These are phyloP conservation scores for Lactarius sp. DNA, from an alignment of 768 basidiomycete genomes.

Conservation along the genomic window DNA sequence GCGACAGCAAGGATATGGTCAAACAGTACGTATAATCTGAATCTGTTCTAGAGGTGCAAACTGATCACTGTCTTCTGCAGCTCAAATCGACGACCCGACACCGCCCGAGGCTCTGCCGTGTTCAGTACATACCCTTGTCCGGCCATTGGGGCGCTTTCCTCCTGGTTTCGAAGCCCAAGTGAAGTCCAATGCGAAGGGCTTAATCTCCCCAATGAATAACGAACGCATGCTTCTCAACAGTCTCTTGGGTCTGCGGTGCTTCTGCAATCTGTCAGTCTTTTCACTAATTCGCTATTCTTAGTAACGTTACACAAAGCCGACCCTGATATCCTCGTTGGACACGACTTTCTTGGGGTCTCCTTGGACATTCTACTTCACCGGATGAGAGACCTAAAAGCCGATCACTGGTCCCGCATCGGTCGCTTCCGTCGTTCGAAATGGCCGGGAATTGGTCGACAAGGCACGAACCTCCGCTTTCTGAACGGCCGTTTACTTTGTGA, in stretches of 20 bases:
- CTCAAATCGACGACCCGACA: constrained; percentile 84
- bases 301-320: constrained; percentile 82
- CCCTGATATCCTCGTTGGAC: constrained; percentile 91
- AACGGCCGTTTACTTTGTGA: constrained; percentile 88
- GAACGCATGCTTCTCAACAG: constrained; percentile 84
- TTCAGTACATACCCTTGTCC: constrained; percentile 80
- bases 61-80: constrained; percentile 38
- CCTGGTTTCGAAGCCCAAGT: constrained; percentile 72
- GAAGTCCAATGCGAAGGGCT: constrained; percentile 56
- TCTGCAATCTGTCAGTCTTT: not conserved
- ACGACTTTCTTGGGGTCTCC: constrained; percentile 87
- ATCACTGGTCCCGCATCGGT: constrained; percentile 92
- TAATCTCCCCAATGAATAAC: constrained; percentile 68
- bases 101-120: constrained; percentile 85
- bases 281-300: constrained; percentile 7
- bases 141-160: constrained; percentile 86
- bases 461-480: constrained; percentile 77
- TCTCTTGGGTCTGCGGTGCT: constrained; percentile 53
- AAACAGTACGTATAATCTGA: constrained; percentile 42
- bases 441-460: constrained; percentile 77
- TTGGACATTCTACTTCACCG: constrained; percentile 89
- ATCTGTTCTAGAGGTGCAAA: not conserved
- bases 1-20: constrained; percentile 81
- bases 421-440: constrained; percentile 81
- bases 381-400: constrained; percentile 84